Evolutionary conservation across 352 stramenopile genomes (phyloP).

Genomic region (Phytophthora aleatoria): DNA sequence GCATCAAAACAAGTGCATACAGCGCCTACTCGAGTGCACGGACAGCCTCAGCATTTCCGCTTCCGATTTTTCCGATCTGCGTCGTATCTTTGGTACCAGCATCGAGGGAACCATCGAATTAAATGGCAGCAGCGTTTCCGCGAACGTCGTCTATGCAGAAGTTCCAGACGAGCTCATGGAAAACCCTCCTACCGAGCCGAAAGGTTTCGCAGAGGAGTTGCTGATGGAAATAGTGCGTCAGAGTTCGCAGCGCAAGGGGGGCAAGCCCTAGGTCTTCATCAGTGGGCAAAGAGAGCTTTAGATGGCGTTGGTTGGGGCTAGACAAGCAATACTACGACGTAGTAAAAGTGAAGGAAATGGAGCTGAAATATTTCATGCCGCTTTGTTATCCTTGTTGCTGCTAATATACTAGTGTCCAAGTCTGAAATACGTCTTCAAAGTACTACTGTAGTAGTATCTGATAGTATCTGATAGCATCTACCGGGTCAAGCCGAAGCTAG

Average conservation of each 20-base stretch:
- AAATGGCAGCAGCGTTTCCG: background rate
- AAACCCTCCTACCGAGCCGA: background rate
- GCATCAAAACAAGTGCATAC: background rate
- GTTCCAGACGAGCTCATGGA: background rate
- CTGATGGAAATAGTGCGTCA: background rate
- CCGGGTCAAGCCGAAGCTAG: no score
- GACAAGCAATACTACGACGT: no score
- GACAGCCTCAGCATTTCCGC: background rate
- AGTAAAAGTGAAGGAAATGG: no score
- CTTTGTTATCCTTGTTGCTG: no score
- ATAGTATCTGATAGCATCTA: no score
- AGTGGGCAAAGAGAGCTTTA: no score
- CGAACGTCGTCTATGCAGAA: background rate
- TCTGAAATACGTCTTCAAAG: no score
- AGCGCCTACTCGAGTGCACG: background rate
- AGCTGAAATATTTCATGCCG: no score
- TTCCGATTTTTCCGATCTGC: background rate
- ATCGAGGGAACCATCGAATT: background rate
- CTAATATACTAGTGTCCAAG: no score
- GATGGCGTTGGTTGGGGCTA: no score
- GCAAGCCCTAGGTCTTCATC: no score
- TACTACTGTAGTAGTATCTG: no score
- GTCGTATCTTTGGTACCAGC: background rate
- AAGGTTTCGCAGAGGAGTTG: background rate
- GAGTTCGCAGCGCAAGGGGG: background rate